Base-by-base conservation (phyloP, 345 rosid species). In the Lepidium sativum region DNA sequence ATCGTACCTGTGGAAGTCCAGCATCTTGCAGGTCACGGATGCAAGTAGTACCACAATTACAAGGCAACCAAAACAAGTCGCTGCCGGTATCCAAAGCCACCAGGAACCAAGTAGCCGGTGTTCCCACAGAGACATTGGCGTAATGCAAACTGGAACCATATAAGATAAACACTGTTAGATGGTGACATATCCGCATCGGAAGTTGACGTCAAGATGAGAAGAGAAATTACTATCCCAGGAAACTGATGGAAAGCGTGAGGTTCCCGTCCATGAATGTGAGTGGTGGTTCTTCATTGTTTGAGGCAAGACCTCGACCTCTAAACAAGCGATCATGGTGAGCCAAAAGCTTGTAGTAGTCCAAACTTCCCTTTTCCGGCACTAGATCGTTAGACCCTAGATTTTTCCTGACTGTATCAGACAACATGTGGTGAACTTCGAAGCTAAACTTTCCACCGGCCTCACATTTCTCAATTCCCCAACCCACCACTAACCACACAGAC, bases 81-180 rank as follows among this genome's bases (percentile, higher is more conserved):
- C 95, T 88, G 33, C 89, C 92, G 1, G 97, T 84, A 76, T 94
- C 97, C 8, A 90, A 70, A 17, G 99, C 97, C 76, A 90, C 99
- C 29, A 94, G 18, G 76, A 78, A 94, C 44, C 79, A 78, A 55
- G 78, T 63, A 54, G 80, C 43, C 1, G 97, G 97, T 41, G 81
- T 84, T 69, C 99, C 99, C 39, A 94, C 81, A 0, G 92, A 75
- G 39, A 94, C 81, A 76, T 88, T 83, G 4, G 91, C 92, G 52
- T 88, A 94, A 79, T 94, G 69, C 60, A 94, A 79, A 16, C 99
- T 94, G 94, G 59, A 65, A 33, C 62, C 47, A 53, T 3, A 65
- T 70, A 9, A 42, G 18, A 43, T 2, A 43, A 18, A 56, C 34
- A 33, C 5, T 25, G 29, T 25, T 4, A 25, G 29, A 25, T 25